Base-by-base conservation (phyloP, 2,329 filamentous ascomycete genomes). In the Cladophialophora psammophila region DNA sequence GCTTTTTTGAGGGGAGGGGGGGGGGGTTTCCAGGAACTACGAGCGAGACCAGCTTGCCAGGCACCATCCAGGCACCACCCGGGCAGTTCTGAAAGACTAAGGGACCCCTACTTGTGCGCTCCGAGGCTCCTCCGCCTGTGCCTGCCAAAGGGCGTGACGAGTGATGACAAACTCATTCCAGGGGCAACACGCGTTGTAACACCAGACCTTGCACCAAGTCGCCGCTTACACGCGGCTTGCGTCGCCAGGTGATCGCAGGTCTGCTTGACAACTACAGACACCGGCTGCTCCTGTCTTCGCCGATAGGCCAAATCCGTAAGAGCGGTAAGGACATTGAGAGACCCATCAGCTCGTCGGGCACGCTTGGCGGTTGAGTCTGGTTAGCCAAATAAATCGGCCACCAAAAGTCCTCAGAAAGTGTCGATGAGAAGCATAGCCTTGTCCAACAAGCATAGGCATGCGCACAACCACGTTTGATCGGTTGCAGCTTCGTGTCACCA, bases 401-500 rank as follows among this genome's bases (percentile, higher is more conserved):
- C 40, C 18, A n/a, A 7, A 45, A 18, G 40, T 4, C 9, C 2
- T 45, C 40, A 45, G n/a, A 20, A 3, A 45, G 7, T 26, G 20
- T 50, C 45, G 18, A 50, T n/a, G 45, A 26, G 20, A 26, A 26
- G 45, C 5, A 50, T 12, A 50, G 45, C 45, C 18, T 50, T 26
- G 18, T 50, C 18, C 3, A n/a, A n/a, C 40, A 42, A n/a, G 40
- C 15, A 42, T 6, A 42, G 2, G 26, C 26, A n/a, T 40, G 15
- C 13, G 40, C 40, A 42, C 40, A 18, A 42, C 40, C 40, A n/a
- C 18, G 26, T 50, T 20, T 8, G 7, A 50, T 50, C 18, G 10
- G 18, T 26, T 13, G 45, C 45, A 50, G 18, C 18, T 26, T 50
- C 12, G 18, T 31, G 45, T 74, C 72, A 80, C 81, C 81, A 83